phyloP scores from a whole-genome alignment of 306 rosid genomes.

The Dryas octopetala region DNA sequence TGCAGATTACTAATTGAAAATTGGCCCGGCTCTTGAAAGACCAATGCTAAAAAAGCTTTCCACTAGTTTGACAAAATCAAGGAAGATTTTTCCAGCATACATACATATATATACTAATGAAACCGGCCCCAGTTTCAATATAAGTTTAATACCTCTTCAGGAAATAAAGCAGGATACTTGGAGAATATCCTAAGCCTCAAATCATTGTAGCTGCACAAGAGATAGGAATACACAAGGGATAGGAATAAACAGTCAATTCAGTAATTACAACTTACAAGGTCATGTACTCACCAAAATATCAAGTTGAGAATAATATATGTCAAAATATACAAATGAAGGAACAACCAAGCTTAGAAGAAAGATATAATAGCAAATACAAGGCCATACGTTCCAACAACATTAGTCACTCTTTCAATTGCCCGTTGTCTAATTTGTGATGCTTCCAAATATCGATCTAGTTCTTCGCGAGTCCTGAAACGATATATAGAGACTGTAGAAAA shows the following conservation, averaged over 20 bases:
- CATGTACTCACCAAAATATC: constrained; percentile 19
- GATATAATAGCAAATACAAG: constrained; percentile 22
- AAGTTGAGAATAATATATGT: background rate
- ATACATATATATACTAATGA: background rate
- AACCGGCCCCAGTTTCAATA: background rate
- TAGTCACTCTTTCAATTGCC: constrained; percentile 79
- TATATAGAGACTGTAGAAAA: constrained; percentile 30
- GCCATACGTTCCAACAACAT: constrained; percentile 93
- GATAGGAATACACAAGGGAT: constrained; percentile 26
- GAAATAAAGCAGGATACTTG: constrained; percentile 78
- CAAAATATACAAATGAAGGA: constrained; percentile 19
- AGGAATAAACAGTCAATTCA: constrained; percentile 1
- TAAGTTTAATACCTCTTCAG: constrained; percentile 69
- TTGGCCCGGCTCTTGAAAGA: too few species aligned
- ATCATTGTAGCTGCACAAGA: constrained; percentile 72
- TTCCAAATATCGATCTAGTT: constrained; percentile 90
- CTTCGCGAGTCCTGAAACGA: constrained; percentile 86
- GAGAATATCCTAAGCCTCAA: constrained; percentile 85
- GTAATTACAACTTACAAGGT: constrained; percentile 14
- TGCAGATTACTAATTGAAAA: background rate
- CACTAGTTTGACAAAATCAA: background rate
- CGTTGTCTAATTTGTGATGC: constrained; percentile 92
- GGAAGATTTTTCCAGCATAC: background rate
- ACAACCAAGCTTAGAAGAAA: constrained; percentile 26
- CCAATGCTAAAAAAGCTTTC: background rate